A percentile compares a stretch with the other conserved stretches of the same genome.
Conservation (phyloP, 345 rosid species). For the Brassica carinata region DNA sequence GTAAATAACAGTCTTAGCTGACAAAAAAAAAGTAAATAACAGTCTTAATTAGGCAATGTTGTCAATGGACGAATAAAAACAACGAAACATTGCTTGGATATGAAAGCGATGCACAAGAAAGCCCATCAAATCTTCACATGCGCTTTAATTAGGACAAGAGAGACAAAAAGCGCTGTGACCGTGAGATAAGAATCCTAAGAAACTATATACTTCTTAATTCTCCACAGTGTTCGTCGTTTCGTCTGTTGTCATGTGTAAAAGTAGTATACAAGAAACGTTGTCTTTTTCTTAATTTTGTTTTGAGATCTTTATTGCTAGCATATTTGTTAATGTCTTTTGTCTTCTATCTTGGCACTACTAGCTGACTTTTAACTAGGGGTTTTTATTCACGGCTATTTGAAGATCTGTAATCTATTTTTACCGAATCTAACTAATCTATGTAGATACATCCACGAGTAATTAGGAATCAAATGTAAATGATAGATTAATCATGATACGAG, state of each 20-base stretch:
- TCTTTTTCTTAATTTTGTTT: slow-evolving; percentile 21
- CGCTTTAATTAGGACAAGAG: slow-evolving; percentile 21
- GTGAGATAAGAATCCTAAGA: slow-evolving; percentile 41
- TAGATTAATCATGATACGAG: not conserved
- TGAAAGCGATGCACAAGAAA: slow-evolving; percentile 34
- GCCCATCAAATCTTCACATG: slow-evolving; percentile 37
- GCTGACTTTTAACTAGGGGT: not conserved
- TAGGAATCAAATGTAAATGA: not conserved
- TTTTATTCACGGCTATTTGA: not conserved
- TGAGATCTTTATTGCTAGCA: slow-evolving; percentile 1
- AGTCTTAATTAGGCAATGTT: slow-evolving; percentile 2
- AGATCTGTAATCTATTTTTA: not conserved
- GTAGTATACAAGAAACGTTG: slow-evolving; percentile 23
- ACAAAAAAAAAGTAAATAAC: no score
- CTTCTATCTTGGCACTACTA: not conserved
- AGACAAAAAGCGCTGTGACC: not conserved
- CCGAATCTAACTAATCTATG: not conserved
- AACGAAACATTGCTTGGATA: slow-evolving; percentile 26
- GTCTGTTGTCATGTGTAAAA: slow-evolving; percentile 16
- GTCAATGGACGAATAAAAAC: slow-evolving; percentile 21
- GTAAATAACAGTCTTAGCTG: no score
- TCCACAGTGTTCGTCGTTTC: slow-evolving; percentile 26
- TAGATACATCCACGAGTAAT: not conserved
- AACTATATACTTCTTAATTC: slow-evolving; percentile 8
- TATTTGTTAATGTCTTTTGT: slow-evolving; percentile 6